A percentile compares a stretch with the other conserved stretches of the same genome.
phyloP scores from a whole-genome alignment of 306 rosid species.

The Echinosophora koreensis region DNA sequence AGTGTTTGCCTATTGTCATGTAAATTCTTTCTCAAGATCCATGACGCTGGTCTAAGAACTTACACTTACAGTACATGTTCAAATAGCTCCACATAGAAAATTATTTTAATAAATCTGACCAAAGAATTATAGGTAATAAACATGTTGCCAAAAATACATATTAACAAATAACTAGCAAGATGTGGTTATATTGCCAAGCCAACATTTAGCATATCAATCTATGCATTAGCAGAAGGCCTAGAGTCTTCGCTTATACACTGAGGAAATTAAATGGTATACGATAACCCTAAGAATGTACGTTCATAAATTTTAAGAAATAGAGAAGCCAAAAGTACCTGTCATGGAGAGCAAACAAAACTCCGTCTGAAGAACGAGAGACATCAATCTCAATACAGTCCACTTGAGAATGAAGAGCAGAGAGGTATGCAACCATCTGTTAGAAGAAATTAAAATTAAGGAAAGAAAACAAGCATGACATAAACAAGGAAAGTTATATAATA shows the following conservation, averaged over 20 bases:
- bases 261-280: neutral
- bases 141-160: neutral
- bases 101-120: neutral
- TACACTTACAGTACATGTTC: neutral
- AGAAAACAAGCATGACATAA: neutral
- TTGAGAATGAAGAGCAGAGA: constrained; percentile 65
- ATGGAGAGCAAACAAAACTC: constrained; percentile 86
- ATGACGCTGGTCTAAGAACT: neutral
- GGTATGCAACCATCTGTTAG: constrained; percentile 77
- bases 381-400: constrained; percentile 93
- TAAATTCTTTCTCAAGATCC: no score
- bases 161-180: constrained; percentile 13
- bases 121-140: neutral
- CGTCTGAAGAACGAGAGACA: constrained; percentile 89
- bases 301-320: neutral
- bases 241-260: neutral
- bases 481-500: neutral
- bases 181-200: neutral
- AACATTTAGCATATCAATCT: neutral
- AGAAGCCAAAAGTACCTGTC: constrained; percentile 66
- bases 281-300: neutral
- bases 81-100: neutral
- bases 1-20: neutral
- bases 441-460: neutral
- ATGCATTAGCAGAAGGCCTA: neutral